These are phyloP conservation scores for Cyclanthera cordifolia DNA, from an alignment of 306 rosid genomes.

Conservation along the genomic window DNA sequence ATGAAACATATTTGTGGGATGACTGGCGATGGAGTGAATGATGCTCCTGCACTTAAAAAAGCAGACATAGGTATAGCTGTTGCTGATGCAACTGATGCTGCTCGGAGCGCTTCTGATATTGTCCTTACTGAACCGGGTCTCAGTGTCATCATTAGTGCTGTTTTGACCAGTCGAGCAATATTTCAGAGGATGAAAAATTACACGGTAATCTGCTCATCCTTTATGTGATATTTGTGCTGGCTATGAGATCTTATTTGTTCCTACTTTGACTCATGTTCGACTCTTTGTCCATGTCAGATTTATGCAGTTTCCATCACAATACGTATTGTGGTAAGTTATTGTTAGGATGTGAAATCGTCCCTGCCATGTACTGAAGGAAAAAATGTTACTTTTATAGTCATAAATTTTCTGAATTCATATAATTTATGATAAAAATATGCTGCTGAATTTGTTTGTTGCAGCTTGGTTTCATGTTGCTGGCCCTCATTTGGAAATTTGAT, in stretches of 20 bases:
- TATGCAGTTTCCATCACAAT: slow-evolving; percentile 98
- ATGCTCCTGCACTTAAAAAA: slow-evolving; percentile 98
- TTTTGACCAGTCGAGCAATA: slow-evolving; percentile 93
- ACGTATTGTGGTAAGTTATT: slow-evolving; percentile 73
- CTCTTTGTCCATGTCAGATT: slow-evolving; percentile 38
- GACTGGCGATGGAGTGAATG: slow-evolving; percentile 99
- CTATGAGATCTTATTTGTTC: not conserved
- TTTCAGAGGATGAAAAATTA: slow-evolving; percentile 99
- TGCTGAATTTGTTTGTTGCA: slow-evolving; percentile 32
- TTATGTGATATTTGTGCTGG: not conserved
- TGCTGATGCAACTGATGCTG: slow-evolving; percentile 99
- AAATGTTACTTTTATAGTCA: not conserved
- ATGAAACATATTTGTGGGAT: slow-evolving; percentile 97
- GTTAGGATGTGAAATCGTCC: not conserved
- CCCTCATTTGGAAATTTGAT: slow-evolving; percentile 90
- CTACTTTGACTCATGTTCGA: not conserved
- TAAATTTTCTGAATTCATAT: not conserved
- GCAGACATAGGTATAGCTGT: slow-evolving; percentile 99
- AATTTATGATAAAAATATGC: not conserved
- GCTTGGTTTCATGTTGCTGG: slow-evolving; percentile 99
- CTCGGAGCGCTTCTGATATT: slow-evolving; percentile 98
- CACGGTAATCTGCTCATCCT: slow-evolving; percentile 42
- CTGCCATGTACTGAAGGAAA: not conserved
- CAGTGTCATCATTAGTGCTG: slow-evolving; percentile 94
- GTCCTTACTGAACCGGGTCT: slow-evolving; percentile 97